Percentiles rank a stretch among this genome's conserved stretches.
Conservation (phyloP, 805 yeast species). For the Yarrowia bubula region DNA sequence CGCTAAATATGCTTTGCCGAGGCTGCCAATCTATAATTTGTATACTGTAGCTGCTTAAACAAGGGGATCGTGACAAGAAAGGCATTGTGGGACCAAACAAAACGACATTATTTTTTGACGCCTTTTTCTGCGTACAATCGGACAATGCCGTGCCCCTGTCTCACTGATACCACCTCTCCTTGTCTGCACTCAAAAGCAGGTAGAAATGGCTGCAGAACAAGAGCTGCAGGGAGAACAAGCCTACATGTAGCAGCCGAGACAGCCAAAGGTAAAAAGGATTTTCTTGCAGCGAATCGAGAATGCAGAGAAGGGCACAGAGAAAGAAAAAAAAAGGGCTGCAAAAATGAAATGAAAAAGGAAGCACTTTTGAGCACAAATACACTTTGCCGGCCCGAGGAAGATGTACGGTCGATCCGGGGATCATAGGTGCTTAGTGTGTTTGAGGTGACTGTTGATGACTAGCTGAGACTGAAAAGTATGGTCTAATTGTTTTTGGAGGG, state of each 20-base stretch:
- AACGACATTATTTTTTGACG: no score
- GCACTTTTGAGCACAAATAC: background rate
- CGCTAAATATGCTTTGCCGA: no score
- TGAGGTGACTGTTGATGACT: no score
- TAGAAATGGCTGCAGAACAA: background rate
- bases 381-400: slow-evolving; percentile 5
- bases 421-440: background rate
- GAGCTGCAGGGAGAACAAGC: background rate
- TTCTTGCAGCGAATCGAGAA: background rate
- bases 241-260: background rate
- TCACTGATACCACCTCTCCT: background rate
- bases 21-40: no score
- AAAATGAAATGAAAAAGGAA: no score
- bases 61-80: no score
- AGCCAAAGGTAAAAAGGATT: background rate
- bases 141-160: background rate
- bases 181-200: background rate
- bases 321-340: background rate
- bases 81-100: no score
- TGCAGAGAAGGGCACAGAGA: background rate
- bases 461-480: no score
- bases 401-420: background rate
- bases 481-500: no score
- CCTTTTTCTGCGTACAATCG: no score
- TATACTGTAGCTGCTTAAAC: no score